These are phyloP conservation scores for Alternaria sp. DNA, from an alignment of 2,329 filamentous ascomycete genomes.

Conservation along the genomic window DNA sequence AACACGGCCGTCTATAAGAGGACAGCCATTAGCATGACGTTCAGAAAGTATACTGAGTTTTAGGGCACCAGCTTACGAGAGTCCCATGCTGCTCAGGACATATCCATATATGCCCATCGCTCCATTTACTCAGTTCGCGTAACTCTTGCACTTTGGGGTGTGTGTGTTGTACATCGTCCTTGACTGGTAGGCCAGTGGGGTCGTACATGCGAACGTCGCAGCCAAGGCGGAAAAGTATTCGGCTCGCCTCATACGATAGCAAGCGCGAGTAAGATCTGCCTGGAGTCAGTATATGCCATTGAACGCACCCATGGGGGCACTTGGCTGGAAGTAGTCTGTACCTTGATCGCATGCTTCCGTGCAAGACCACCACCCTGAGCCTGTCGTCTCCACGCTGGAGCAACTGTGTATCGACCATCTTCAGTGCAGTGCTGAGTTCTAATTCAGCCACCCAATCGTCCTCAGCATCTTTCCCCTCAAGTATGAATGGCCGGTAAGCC, in stretches of 20 bases:
- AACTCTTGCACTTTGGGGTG: constrained; percentile 70
- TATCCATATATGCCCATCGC: constrained; percentile 70
- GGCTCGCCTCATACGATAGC: constrained; percentile 64
- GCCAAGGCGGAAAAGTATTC: constrained; percentile 68
- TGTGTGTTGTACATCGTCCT: constrained; percentile 64
- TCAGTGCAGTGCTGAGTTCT: constrained; percentile 61
- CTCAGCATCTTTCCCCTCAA: constrained; percentile 44
- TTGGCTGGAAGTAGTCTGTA: too few species aligned
- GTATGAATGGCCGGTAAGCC: constrained; percentile 65
- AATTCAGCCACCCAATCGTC: constrained; percentile 64
- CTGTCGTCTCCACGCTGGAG: constrained; percentile 44
- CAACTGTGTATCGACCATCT: constrained; percentile 59
- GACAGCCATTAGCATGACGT: not conserved
- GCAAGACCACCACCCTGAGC: constrained; percentile 65
- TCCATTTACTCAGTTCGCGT: constrained; percentile 66
- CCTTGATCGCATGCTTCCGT: constrained; percentile 63
- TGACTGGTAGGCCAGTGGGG: constrained; percentile 65
- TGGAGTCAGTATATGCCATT: fast-evolving
- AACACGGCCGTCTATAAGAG: constrained; percentile 64
- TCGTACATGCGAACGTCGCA: constrained; percentile 71
- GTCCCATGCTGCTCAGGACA: constrained; percentile 72
- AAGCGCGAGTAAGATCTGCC: constrained; percentile 65
- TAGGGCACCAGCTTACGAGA: constrained; percentile 49
- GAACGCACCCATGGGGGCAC: too few species aligned
- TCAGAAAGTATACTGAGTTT: fast-evolving